Evolutionary conservation across 2,329 filamentous ascomycete genomes (phyloP), one percentile per base, ranked within the genome.

Genomic region (Xylariaceae sp.): DNA sequence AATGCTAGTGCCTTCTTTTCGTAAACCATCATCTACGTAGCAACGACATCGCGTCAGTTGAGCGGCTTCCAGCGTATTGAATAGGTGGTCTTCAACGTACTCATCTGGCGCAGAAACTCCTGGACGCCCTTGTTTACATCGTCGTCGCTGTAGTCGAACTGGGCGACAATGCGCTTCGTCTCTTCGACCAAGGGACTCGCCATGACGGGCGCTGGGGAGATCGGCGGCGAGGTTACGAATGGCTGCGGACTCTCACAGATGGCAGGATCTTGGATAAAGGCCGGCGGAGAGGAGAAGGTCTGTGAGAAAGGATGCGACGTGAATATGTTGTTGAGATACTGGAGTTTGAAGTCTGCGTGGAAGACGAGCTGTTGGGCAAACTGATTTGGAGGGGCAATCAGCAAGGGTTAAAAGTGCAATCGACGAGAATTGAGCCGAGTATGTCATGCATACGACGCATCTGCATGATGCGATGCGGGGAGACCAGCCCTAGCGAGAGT

Each of bases 81-180:
- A 31, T n/a, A 31, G 40, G 4, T 42, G 19, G 37, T 7, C 7
- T 42, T 46, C 12, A 46, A 71, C 76, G 59, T 65, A 84, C 88
- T 78, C 86, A 96, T 91, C 75, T 97, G 85, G 58, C 79, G 77
- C 62, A 96, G 81, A 69, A 96, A 99, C 71, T 96, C 91, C 60
- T 83, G 77, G 58, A 96, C 91, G 61, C 85, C 88, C 66, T 80
- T 82, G 71, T 90, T 89, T 67, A 96, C 80, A 72, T 91, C 81
- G 51, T 85, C 82, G 65, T 90, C 80, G 57, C 83, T 78, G 73
- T 91, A 92, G 52, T 95, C 89, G 74, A 97, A 97, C 72, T 94
- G 84, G 64, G 82, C 82, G 65, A 89, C 88, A 67, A 96, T 84
- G 68, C 83, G 83, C 79, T 85, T 85, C 56, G 91, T 89, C 73